Percentiles rank a stretch among this genome's conserved stretches.
These are phyloP conservation scores for Pneumocystis wakefieldiae DNA, from an alignment of 1,139 yeast species.

Conservation along the genomic window DNA sequence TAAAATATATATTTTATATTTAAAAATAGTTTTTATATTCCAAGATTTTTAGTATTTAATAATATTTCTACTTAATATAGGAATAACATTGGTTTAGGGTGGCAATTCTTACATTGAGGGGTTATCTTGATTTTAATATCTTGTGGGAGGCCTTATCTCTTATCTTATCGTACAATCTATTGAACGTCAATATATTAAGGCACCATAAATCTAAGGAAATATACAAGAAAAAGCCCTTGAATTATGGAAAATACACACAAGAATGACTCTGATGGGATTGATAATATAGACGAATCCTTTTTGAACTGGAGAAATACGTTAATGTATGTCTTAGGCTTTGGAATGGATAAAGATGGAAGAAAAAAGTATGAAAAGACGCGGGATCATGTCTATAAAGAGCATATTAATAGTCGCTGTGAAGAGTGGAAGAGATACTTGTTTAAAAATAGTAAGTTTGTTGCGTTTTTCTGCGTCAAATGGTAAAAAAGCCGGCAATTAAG, in stretches of 20 bases:
- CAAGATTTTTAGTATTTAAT: too few relatives aligned
- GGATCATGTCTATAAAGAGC: slow-evolving; percentile 24
- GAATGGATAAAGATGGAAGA: slow-evolving; percentile 6
- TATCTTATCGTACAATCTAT: background rate
- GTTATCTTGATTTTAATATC: background rate
- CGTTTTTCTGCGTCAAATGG: background rate
- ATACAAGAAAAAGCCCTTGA: background rate
- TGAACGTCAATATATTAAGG: background rate
- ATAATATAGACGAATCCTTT: background rate
- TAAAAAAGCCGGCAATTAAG: slow-evolving; percentile 16
- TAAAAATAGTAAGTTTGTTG: slow-evolving; percentile 28
- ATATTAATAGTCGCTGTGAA: slow-evolving; percentile 54
- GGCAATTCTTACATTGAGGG: too few relatives aligned
- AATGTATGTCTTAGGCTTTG: background rate
- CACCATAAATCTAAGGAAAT: background rate
- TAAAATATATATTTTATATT: slow-evolving; percentile 14
- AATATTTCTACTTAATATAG: too few relatives aligned
- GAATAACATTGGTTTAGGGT: too few relatives aligned
- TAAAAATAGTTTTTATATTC: too few relatives aligned
- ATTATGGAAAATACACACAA: background rate
- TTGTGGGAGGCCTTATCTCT: background rate
- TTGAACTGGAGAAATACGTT: slow-evolving; percentile 17
- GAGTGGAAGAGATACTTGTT: slow-evolving; percentile 68
- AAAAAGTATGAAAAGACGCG: slow-evolving; percentile 6
- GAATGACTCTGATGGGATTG: background rate